Conservation (phyloP, 306 rosid species). For the Trichosanthes truncata region DNA sequence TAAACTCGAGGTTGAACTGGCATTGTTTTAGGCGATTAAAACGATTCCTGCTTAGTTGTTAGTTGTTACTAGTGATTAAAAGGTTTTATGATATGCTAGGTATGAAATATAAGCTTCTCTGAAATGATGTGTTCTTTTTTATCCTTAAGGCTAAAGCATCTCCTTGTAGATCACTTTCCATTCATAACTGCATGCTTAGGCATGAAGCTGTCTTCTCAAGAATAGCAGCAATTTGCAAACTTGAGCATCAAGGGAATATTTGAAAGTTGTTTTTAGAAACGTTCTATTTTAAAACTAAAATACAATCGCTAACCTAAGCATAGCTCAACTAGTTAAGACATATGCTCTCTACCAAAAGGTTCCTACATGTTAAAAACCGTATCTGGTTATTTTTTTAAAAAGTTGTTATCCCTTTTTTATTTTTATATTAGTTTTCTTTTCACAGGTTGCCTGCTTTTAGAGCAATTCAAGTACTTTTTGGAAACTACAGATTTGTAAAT, state of each 20-base stretch:
- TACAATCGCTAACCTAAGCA: no score
- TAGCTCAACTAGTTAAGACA: no score
- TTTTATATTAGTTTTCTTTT: no score
- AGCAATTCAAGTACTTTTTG: background rate
- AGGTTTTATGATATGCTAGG: background rate
- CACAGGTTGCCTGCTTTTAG: background rate
- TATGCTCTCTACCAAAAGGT: no score
- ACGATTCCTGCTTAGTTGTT: background rate
- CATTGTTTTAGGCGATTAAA: background rate
- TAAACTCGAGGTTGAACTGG: background rate
- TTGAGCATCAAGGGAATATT: background rate
- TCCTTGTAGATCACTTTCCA: background rate
- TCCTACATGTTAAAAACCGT: no score
- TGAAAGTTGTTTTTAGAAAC: no score
- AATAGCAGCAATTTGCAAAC: background rate
- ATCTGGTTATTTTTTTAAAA: no score
- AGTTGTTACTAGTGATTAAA: background rate
- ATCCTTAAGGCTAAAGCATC: background rate
- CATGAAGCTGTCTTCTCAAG: background rate
- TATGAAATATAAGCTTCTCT: background rate
- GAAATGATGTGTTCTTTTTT: background rate
- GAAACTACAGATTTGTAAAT: background rate
- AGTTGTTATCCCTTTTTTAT: no score
- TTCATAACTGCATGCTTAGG: background rate
- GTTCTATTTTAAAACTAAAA: no score